Base-by-base conservation (phyloP, 2,329 filamentous ascomycete species). In the Stagonosporopsis vannaccii region DNA sequence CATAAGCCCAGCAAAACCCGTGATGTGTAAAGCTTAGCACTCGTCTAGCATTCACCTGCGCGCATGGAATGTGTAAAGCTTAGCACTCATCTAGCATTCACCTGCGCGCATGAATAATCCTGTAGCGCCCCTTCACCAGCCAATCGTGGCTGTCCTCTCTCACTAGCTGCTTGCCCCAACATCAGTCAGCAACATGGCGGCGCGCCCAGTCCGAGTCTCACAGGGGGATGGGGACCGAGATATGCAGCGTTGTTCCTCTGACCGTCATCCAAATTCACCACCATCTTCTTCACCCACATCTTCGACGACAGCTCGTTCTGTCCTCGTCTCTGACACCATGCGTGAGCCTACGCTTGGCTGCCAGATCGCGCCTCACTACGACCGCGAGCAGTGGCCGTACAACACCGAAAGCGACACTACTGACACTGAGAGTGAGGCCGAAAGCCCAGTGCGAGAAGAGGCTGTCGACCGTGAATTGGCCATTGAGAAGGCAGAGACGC, bases 281-380 rank as follows among this genome's bases (percentile, higher is more conserved):
- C 22, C 19, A 23, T 28, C 32, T 19, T 13, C 28, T 6, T 44
- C 44, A 17, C 12, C 20, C 28, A 19, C 26, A 23, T 50, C 45
- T 2, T 59, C 47, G 8, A 51, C 23, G 15, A 55, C 32, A 46
- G 40, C n/a, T 36, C 41, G 32, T 15, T 37, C 45, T 37, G 13
- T 11, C 6, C 8, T 15, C 6, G 11, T n/a, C 6, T 23, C 44
- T 26, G 12, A 17, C 17, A 58, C 51, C 7, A 70, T 69, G 67
- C 40, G 59, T 8, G 40, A 47, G 2, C 60, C 67, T 3, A 56
- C 59, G 1, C 56, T 70, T 42, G 68, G 68, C 7, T 69, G 64
- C 51, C 67, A 72, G 36, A 72, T 72, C 5, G 67, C 68, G 12
- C 68, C 67, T 0, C 45, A 66, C 13, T 72, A 71, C 43, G 45